Base-by-base conservation (phyloP, 2,329 filamentous ascomycete species). In the Neurospora sp. region DNA sequence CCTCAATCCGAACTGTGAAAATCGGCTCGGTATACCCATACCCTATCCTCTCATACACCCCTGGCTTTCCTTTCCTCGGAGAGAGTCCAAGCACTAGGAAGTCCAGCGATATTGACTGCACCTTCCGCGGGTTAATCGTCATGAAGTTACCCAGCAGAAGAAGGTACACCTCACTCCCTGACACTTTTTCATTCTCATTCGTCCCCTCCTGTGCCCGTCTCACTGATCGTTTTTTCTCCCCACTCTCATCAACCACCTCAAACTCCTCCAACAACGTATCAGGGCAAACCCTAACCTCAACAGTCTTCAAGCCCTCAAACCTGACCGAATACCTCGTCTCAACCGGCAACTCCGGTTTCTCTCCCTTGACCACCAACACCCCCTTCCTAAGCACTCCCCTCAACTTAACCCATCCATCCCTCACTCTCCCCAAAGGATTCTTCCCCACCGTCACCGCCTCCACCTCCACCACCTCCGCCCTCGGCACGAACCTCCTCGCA, bases 241-340 rank as follows among this genome's bases (percentile, higher is more conserved):
- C 17, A 10, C 23, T 4, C 23, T 58, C 15, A 38, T 17, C 38
- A 7, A 23, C 19, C 6, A 40, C 42, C 19, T 46, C 39, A 46
- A 68, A 68, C n/a, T 19, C 17, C 67, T 68, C 67, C 67, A 68
- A 68, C 8, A 43, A n/a, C 42, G 28, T 68, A 36, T 68, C 67
- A 17, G 40, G 67, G 15, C 36, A 36, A 19, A 68, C 42, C 40
- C 40, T 42, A 42, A 42, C 40, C 17, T 42, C 17, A 11, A n/a
- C 40, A 11, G 38, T 8, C 39, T 68, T 23, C 19, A 36, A n/a
- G 0, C 52, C 28, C 19, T 28, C 33, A 17, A 19, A 43, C 42
- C 3, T 28, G 9, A 52, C 40, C 15, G 43, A 36, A 36, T 68
- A 68, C 52, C 67, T 36, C 40, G 67, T 33, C 11, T 40, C 15